Evolutionary conservation across 495 filamentous ascomycete species (phyloP), one percentile per base, ranked within the genome.

Genomic region (Opeltia flavorubescens): DNA sequence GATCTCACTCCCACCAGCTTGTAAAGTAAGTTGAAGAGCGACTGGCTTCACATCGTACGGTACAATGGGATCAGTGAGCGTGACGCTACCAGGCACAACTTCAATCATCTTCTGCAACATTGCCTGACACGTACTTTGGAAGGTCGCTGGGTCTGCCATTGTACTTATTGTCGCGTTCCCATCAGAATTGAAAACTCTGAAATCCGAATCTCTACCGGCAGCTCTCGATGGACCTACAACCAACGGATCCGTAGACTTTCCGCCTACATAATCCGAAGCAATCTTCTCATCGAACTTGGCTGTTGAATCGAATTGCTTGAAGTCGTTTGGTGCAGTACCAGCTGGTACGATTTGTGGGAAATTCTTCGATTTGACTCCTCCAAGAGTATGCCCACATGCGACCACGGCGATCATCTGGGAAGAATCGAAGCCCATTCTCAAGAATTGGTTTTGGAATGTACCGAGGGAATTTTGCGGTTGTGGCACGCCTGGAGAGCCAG

Each of bases 381-480:
- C 77, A 27, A 80, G 59, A 4, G 71, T 74, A 55, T 80, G 77
- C 4, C 77, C 77, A 48, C 77, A 80, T n/a, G 76, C 77, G 12
- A 66, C 67, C 36, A 76, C 62, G 49, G 71, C 68, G 36, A 80
- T 77, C 75, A 79, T 79, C 49, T 78, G 69, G 0, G 64, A 59
- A 7, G 45, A 51, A 45, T 57, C 67, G 56, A 76, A 78, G 9
- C 76, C 76, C 68, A 76, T 75, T 44, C 74, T 65, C 24, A 56
- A 36, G 51, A 78, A 81, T 55, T 77, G 74, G 40, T 69, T 63
- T 40, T 62, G 54, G 49, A 79, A 79, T 3, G 64, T 71, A 18
- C 55, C 58, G 12, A 65, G 57, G 8, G 67, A 65, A 50, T 79
- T 77, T 47, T 76, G 67, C 1, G 76, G 75, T 47, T 73, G 66